A percentile compares a stretch with the other conserved stretches of the same genome.
phyloP scores from a whole-genome alignment of 2,329 filamentous ascomycete genomes.

The Exophiala sp. region DNA sequence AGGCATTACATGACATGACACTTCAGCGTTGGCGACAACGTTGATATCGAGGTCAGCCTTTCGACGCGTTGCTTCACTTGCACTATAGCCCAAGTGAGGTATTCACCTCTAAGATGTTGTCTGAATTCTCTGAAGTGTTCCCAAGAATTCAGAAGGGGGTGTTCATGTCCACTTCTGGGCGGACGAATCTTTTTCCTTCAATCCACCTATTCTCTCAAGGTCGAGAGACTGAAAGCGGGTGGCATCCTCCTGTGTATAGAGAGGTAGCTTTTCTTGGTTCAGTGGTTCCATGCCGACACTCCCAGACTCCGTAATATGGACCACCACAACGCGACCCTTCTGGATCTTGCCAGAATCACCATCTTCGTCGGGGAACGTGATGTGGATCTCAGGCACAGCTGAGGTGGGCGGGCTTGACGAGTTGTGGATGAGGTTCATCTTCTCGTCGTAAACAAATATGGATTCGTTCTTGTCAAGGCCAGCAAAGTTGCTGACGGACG shows the following conservation, averaged over 20 bases:
- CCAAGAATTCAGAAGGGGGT: neutral
- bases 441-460: conserved; percentile 74
- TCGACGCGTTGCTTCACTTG: too few relatives aligned
- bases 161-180: conserved; percentile 18
- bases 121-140: neutral
- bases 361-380: conserved; percentile 96
- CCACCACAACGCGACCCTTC: conserved; percentile 81
- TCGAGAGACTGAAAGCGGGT: conserved; percentile 89
- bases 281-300: conserved; percentile 85
- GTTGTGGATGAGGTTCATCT: conserved; percentile 73
- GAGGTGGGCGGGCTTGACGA: conserved; percentile 71
- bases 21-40: too few relatives aligned
- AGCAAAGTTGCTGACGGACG: conserved; percentile 52
- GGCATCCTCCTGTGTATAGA: conserved; percentile 78
- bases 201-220: conserved; percentile 86
- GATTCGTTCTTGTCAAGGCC: conserved; percentile 59
- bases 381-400: conserved; percentile 93
- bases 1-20: neutral
- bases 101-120: too few relatives aligned
- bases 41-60: too few relatives aligned
- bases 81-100: too few relatives aligned
- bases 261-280: conserved; percentile 68
- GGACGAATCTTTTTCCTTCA: conserved; percentile 75
- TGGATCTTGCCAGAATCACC: conserved; percentile 63
- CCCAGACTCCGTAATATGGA: conserved; percentile 82